These are phyloP conservation scores for Hypomyces rosellus DNA, from an alignment of 2,329 filamentous ascomycete genomes.

Conservation along the genomic window DNA sequence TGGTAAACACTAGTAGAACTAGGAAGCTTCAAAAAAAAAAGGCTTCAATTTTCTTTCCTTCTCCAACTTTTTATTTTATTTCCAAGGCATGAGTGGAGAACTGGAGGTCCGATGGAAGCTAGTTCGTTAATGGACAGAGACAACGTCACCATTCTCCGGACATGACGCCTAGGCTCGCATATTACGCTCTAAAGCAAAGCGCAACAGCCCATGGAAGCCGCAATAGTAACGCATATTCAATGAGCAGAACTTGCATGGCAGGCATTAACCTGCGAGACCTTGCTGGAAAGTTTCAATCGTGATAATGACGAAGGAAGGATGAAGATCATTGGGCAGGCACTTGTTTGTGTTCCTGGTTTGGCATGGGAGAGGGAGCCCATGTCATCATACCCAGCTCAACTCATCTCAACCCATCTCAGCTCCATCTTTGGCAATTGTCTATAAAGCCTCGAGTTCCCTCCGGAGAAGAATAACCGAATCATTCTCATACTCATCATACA, in stretches of 20 bases:
- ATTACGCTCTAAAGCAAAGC: too few relatives aligned
- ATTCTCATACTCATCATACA: not conserved
- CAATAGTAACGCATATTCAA: too few relatives aligned
- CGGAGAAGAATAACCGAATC: not conserved
- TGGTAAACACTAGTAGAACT: too few relatives aligned
- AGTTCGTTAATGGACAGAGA: too few relatives aligned
- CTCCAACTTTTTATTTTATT: not conserved
- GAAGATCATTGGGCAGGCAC: too few relatives aligned
- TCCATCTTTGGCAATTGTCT: not conserved
- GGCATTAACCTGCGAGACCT: too few relatives aligned
- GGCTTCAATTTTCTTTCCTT: not conserved
- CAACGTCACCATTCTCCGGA: slow-evolving; percentile 6
- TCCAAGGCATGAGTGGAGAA: not conserved
- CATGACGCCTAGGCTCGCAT: slow-evolving; percentile 2
- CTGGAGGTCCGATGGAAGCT: too few relatives aligned
- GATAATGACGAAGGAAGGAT: too few relatives aligned
- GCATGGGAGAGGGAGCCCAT: not conserved
- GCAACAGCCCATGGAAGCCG: too few relatives aligned
- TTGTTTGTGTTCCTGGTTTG: too few relatives aligned
- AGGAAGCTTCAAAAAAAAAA: not conserved
- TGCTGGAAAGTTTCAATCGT: too few relatives aligned
- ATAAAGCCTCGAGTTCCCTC: not conserved
- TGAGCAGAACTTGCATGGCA: too few relatives aligned
- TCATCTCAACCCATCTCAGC: not conserved
- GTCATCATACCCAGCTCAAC: not conserved